Evolutionary conservation across 805 yeast species (phyloP).

Genomic region (Pichia pseudocactophila): DNA sequence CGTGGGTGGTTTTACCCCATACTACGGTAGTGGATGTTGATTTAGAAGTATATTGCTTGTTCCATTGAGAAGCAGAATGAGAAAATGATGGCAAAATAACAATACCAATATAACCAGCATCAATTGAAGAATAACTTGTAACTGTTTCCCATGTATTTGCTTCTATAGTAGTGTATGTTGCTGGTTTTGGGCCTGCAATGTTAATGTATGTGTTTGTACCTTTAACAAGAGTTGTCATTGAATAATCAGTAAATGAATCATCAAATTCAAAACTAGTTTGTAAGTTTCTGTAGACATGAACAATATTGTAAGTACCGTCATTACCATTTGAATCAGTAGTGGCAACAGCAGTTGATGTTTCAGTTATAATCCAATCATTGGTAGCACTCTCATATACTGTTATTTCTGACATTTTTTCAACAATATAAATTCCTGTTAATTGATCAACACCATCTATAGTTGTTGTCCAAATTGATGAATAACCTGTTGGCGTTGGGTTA

Average conservation of each 20-base stretch:
- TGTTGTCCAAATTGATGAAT: neutral
- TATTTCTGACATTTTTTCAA: neutral
- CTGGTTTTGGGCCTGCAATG: constrained; percentile 1
- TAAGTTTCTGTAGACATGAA: constrained; percentile 1
- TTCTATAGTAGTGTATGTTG: neutral
- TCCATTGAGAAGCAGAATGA: constrained; percentile 1
- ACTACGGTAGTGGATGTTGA: neutral
- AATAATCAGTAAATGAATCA: neutral
- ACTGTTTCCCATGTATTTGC: neutral
- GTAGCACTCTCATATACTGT: neutral
- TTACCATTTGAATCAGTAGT: constrained; percentile 1
- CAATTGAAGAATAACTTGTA: neutral
- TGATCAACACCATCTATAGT: neutral
- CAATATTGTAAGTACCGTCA: neutral
- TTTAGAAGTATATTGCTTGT: neutral
- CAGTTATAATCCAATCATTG: neutral
- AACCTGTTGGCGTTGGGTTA: neutral
- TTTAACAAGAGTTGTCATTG: neutral
- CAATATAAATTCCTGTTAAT: neutral
- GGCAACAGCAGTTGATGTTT: neutral
- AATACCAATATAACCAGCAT: neutral
- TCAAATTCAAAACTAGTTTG: neutral
- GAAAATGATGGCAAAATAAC: constrained; percentile 1
- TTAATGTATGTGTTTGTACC: neutral
- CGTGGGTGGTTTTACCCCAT: neutral